Base-by-base conservation (phyloP, 306 rosid species). In the Coriaria nepalensis region DNA sequence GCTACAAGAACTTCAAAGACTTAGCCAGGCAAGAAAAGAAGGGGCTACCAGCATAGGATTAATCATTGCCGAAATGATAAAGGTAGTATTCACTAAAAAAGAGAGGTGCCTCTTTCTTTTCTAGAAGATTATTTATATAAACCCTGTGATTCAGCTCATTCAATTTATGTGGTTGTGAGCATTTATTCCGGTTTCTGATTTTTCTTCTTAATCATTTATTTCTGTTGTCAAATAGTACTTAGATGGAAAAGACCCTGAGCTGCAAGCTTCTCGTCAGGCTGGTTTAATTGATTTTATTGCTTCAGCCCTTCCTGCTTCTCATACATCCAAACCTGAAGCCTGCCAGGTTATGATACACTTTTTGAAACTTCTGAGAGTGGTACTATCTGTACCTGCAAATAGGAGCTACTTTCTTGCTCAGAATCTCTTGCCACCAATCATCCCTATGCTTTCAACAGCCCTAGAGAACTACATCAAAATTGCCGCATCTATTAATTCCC, bases 21-120 rank as follows among this genome's bases (percentile, higher is more conserved):
- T 90, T 64, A 72, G 97, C 58, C 97, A 90, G 65, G 97, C 95
- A 55, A 84, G 97, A 73, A 90, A 90, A 81, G 97, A 90, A 81
- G 97, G 97, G 50, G 94, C 95, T 62, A 68, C 87, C 32, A 90
- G 94, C 64, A 79, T 90, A 39, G 97, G 92, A 61, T 65, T 84
- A 59, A 84, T 84, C 63, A 73, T 73, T 67, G 76, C 94, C 52
- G 97, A 90, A 69, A 90, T 90, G 75, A 81, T 90, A 57, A 90
- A 81, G 97, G 97, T 90, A 81, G 20, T 61, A 8, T 20, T 52
- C 37, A 43, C n/a, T n/a, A n/a, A n/a, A n/a, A n/a, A n/a, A n/a
- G n/a, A n/a, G n/a, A n/a, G n/a, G n/a, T n/a, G n/a, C n/a, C n/a
- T n/a, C n/a, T n/a, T n/a, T n/a, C n/a, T n/a, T n/a, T n/a, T n/a